These are phyloP conservation scores for Ogataea pilisensis DNA, from an alignment of 805 yeast genomes.

Conservation along the genomic window DNA sequence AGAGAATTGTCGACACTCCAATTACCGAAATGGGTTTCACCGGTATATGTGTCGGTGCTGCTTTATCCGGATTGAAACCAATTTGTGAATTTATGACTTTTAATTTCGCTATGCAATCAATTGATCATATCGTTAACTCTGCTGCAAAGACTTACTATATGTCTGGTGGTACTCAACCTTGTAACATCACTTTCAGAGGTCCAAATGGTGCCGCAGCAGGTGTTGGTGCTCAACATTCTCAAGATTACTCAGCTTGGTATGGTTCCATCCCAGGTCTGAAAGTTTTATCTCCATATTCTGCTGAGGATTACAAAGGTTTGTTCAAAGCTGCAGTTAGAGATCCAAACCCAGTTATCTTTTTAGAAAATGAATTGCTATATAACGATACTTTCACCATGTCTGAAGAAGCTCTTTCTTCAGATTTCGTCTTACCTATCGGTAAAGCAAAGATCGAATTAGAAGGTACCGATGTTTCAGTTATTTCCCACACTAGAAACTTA, in stretches of 20 bases:
- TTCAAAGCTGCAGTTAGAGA: constrained; percentile 96
- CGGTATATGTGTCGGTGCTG: constrained; percentile 92
- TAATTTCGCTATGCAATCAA: constrained; percentile 99
- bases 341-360: constrained; percentile 94
- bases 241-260: constrained; percentile 96
- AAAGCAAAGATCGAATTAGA: constrained; percentile 92
- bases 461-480: constrained; percentile 87
- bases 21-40: constrained; percentile 99
- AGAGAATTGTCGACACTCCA: constrained; percentile 93
- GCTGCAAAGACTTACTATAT: constrained; percentile 98
- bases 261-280: constrained; percentile 97
- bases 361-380: constrained; percentile 93
- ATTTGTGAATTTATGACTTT: constrained; percentile 98
- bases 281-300: constrained; percentile 91
- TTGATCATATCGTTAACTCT: constrained; percentile 96
- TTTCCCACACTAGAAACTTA: constrained; percentile 90
- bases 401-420: constrained; percentile 85
- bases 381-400: constrained; percentile 87
- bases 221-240: constrained; percentile 99
- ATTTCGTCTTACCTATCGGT: constrained; percentile 89
- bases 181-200: constrained; percentile 97
- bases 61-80: constrained; percentile 95
- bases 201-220: constrained; percentile 99
- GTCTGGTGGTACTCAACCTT: constrained; percentile 98
- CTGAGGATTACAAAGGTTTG: constrained; percentile 95